Percentiles rank a stretch among this genome's conserved stretches.
Evolutionary conservation across 2,329 filamentous ascomycete species (phyloP).

Genomic region (Zymoseptoria brevis): DNA sequence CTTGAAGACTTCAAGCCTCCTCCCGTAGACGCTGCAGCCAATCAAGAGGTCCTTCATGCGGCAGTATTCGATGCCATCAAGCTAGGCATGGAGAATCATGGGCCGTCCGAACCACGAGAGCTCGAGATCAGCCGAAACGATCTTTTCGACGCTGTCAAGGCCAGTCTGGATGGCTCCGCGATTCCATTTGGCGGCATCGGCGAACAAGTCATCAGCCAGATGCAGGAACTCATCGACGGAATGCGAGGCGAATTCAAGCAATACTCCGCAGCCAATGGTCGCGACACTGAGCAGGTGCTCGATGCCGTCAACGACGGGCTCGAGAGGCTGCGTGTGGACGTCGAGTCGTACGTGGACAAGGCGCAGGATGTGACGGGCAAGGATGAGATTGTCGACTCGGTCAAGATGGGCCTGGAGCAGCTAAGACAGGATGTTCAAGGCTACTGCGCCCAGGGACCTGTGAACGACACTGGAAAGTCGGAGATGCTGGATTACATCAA

Average conservation of each 20-base stretch:
- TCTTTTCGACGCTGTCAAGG: constrained; percentile 52
- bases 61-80: constrained; percentile 52
- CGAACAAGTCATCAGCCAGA: constrained; percentile 52
- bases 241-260: constrained; percentile 64
- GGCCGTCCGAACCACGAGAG: constrained; percentile 33
- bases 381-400: constrained; percentile 67
- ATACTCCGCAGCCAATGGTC: constrained; percentile 68
- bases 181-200: constrained; percentile 47
- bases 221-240: constrained; percentile 51
- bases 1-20: constrained; percentile 67
- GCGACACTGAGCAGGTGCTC: constrained; percentile 79
- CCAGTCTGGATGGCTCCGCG: constrained; percentile 47
- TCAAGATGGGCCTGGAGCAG: constrained; percentile 57
- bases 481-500: constrained; percentile 45
- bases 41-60: constrained; percentile 44
- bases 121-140: constrained; percentile 44
- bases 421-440: constrained; percentile 55
- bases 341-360: constrained; percentile 73
- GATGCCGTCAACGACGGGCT: constrained; percentile 83
- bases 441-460: constrained; percentile 37
- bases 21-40: constrained; percentile 31
- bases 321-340: constrained; percentile 68
- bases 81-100: constrained; percentile 47
- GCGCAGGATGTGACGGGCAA: constrained; percentile 61
- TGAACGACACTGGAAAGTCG: constrained; percentile 35